Base-by-base conservation (phyloP, 345 rosid species). In the Salix udensis region DNA sequence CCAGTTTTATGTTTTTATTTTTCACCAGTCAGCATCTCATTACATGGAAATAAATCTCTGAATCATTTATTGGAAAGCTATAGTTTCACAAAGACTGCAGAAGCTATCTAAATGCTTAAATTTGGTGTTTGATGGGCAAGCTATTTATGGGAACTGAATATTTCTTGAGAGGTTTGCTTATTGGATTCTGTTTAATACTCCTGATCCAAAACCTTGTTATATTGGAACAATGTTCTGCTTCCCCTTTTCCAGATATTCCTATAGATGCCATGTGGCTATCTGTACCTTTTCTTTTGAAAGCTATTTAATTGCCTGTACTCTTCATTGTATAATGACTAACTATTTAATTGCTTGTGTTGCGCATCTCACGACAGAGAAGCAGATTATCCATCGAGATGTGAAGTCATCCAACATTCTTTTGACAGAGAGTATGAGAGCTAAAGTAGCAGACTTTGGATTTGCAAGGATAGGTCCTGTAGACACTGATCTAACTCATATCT, bases 371-470 rank as follows among this genome's bases (percentile, higher is more conserved):
- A 76, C 84, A 96, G 99, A 90, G 84, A 96, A 88, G 81, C 97
- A 88, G 81, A 93, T 96, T 26, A 96, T 96, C 73, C 98, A 96
- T 78, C 89, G 99, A 73, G 99, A 93, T 50, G 92, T 96, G 79
- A 96, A 96, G 76, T 90, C 99, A 48, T 93, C 99, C 34, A 96
- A 93, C 89, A 91, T 96, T 75, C 94, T 96, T 79, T 82, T 96
- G 73, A 93, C 98, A 46, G 97, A 92, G 71, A 88, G 88, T 83
- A 82, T 96, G 97, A 89, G 97, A 86, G 98, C 98, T 71, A 96
- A 96, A 84, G 98, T 96, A 68, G 93, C 97, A 11, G 97, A 96
- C 85, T 96, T 96, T 65, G 99, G 99, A 62, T 96, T 96, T 61
- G 98, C 98, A 52, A 89, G 91, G 85, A 84, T 87, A n/a, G 98